A percentile compares a stretch with the other conserved stretches of the same genome.
Evolutionary conservation across 345 rosid genomes (phyloP).

Genomic region (Excoecaria agallocha): DNA sequence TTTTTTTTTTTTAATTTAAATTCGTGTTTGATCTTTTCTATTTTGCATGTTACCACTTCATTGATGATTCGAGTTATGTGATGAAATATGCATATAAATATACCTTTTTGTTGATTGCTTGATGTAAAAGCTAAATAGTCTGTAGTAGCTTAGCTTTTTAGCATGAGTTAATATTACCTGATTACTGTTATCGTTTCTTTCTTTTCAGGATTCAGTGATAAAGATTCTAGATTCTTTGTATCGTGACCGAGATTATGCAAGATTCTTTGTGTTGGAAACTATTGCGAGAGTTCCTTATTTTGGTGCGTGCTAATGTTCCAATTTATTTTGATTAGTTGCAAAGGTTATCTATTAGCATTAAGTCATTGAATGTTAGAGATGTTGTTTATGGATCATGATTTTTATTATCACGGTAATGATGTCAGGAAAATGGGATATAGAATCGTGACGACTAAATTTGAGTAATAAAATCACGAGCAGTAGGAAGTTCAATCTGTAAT

Average conservation of each 20-base stretch:
- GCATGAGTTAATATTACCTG: background rate
- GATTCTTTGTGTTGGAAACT: slow-evolving; percentile 93
- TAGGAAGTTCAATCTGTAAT: background rate
- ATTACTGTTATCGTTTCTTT: background rate
- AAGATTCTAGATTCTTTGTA: slow-evolving; percentile 82
- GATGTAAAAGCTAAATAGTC: background rate
- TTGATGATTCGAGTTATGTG: background rate
- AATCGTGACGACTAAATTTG: background rate
- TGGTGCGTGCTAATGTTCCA: slow-evolving; percentile 44
- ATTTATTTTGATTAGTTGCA: background rate
- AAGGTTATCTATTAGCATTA: background rate
- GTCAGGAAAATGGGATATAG: background rate
- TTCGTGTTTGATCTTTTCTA: background rate
- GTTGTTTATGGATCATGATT: background rate
- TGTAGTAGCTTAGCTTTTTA: background rate
- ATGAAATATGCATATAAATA: background rate
- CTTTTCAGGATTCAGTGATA: slow-evolving; percentile 73
- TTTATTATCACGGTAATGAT: background rate
- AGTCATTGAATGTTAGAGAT: background rate
- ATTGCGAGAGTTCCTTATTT: slow-evolving; percentile 98
- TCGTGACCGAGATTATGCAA: slow-evolving; percentile 73
- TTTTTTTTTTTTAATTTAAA: background rate
- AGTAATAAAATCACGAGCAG: background rate
- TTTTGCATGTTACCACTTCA: background rate
- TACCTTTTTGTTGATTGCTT: background rate